A percentile compares a stretch with the other conserved stretches of the same genome.
phyloP scores from a whole-genome alignment of 2,329 filamentous ascomycete species.

The Paecilomyces variotii region DNA sequence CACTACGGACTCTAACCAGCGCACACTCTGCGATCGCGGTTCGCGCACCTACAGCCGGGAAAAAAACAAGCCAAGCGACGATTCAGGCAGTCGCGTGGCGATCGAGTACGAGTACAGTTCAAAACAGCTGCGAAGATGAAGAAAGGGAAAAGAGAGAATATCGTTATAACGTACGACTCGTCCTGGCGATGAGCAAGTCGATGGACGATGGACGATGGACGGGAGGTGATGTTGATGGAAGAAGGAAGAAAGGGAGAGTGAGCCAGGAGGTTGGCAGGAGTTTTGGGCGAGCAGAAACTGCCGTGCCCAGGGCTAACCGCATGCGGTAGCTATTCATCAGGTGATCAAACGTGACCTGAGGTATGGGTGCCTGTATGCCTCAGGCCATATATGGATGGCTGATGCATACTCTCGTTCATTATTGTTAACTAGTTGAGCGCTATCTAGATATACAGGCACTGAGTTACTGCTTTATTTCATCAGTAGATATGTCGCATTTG shows the following conservation, averaged over 20 bases:
- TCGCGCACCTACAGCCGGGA: slow-evolving; percentile 31
- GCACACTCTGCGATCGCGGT: slow-evolving; percentile 22
- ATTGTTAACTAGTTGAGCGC: neutral
- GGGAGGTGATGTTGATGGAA: slow-evolving; percentile 1
- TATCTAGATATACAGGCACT: neutral
- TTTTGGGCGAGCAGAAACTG: slow-evolving; percentile 2
- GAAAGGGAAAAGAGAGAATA: slow-evolving; percentile 10
- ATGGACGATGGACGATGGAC: neutral
- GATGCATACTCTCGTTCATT: too few species aligned
- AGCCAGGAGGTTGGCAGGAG: slow-evolving; percentile 6
- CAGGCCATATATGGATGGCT: too few species aligned
- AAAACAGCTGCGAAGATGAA: slow-evolving; percentile 9
- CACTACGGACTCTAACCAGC: slow-evolving; percentile 31
- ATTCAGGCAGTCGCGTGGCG: slow-evolving; percentile 20
- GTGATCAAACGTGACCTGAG: slow-evolving; percentile 1
- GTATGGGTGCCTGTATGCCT: neutral
- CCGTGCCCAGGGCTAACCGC: slow-evolving; percentile 2
- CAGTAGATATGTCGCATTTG: neutral
- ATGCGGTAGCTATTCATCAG: neutral
- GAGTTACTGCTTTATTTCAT: neutral
- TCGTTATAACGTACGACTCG: slow-evolving; percentile 17
- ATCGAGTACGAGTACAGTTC: slow-evolving; percentile 29
- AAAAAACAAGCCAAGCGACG: slow-evolving; percentile 31
- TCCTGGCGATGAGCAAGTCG: slow-evolving; percentile 3
- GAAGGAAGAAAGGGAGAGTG: slow-evolving; percentile 3